Evolutionary conservation across 2,329 filamentous ascomycete species (phyloP).

Genomic region (Fusarium newnesense): DNA sequence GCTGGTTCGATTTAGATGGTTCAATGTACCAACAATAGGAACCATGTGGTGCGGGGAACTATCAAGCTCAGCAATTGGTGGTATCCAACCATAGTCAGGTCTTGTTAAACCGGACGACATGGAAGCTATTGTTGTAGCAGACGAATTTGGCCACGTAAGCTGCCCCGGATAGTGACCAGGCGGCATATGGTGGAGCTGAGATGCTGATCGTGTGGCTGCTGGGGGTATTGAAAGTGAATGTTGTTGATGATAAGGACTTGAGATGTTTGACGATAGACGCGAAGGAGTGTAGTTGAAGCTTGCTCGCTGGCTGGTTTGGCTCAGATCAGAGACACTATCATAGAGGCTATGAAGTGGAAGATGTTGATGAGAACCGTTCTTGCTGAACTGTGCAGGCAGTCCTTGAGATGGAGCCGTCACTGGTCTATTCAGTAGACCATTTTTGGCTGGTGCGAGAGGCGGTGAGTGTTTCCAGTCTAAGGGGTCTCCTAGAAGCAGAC

Average conservation of each 20-base stretch:
- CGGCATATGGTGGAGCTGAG: neutral
- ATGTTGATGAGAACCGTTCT: neutral
- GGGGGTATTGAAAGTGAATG: neutral
- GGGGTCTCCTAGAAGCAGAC: slow-evolving; percentile 17
- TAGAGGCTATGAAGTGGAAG: neutral
- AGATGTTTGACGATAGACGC: neutral
- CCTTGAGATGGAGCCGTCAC: neutral
- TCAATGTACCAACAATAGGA: neutral
- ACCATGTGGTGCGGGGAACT: slow-evolving; percentile 15
- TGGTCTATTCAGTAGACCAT: neutral
- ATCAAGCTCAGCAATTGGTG: slow-evolving; percentile 22
- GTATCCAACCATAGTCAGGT: neutral
- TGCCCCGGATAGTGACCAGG: slow-evolving; percentile 4
- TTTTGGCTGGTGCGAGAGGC: neutral
- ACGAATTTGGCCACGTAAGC: slow-evolving; percentile 20
- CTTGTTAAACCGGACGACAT: neutral
- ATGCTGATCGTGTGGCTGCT: neutral
- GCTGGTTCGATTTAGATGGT: neutral
- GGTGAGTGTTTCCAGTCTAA: neutral
- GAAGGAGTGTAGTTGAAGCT: slow-evolving; percentile 7
- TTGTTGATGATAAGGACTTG: neutral
- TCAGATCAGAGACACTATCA: neutral
- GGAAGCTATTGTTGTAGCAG: slow-evolving; percentile 10
- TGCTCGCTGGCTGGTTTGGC: neutral
- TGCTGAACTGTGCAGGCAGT: neutral